Evolutionary conservation across 306 rosid genomes (phyloP).

Genomic region (Cicer judaicum): DNA sequence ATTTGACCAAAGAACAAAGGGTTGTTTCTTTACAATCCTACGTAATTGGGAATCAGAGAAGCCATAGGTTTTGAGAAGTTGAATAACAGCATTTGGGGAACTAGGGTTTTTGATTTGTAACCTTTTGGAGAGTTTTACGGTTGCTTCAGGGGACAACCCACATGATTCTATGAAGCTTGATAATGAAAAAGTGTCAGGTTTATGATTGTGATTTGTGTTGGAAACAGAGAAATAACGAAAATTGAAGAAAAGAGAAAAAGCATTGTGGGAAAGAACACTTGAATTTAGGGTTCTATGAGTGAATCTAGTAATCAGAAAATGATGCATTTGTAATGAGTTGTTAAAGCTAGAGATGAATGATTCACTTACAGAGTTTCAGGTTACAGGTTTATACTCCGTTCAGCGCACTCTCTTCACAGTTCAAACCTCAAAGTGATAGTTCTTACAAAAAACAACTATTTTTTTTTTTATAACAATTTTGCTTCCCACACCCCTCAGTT

Average conservation of each 20-base stretch:
- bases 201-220: background rate
- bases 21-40: background rate
- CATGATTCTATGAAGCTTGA: conserved; percentile 35
- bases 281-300: background rate
- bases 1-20: background rate
- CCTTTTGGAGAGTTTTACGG: background rate
- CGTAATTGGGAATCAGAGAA: background rate
- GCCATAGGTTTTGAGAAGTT: conserved; percentile 29
- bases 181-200: background rate
- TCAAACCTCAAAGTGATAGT: background rate
- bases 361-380: background rate
- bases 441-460: too few species aligned
- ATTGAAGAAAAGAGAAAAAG: conserved; percentile 7
- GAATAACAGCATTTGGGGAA: background rate
- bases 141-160: conserved; percentile 44
- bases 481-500: too few species aligned
- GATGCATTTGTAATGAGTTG: background rate
- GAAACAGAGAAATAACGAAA: background rate
- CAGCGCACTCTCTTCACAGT: background rate
- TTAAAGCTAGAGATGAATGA: background rate
- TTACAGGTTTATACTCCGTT: background rate
- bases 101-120: background rate
- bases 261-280: background rate
- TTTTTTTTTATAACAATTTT: too few species aligned
- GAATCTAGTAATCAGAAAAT: background rate